Base-by-base conservation (phyloP, 495 filamentous ascomycete species). In the Talaromyces thailandensis region DNA sequence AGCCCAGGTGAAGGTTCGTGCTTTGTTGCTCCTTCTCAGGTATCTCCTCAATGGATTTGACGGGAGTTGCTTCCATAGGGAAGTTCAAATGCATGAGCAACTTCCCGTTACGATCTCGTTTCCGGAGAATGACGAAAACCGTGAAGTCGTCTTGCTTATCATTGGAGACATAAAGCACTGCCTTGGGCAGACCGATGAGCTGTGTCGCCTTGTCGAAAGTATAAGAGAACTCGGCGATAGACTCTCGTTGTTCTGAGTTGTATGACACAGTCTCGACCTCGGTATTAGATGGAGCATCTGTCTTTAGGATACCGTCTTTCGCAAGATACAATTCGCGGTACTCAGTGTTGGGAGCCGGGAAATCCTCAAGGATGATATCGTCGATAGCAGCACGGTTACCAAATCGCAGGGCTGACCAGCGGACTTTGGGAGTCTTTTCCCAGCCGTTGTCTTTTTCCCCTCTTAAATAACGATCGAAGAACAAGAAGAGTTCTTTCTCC, bases 381-480 rank as follows among this genome's bases (percentile, higher is more conserved):
- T 68, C 62, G 23, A 69, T 66, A 1, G 66, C 61, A 12, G 65
- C 66, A 9, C 57, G 60, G 29, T 72, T 64, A 4, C 67, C 70
- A 28, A 71, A 73, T 56, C 65, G 66, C 43, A 75, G 58, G 0
- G 66, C 52, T 0, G 71, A 64, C 66, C 66, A 65, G 7, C 75
- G 74, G 0, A 77, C 73, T 43, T 68, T 68, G 1, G 76, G 75
- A 0, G 76, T 77, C 24, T 68, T 58, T 31, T 78, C 75, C 75
- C 75, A 80, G 18, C 66, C 74, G 55, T 79, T 80, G 8, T 73
- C 53, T 4, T 69, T 64, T 0, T 40, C n/a, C 2, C 70, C 73
- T 26, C 72, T 73, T 26, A 77, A 59, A 43, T 75, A 80, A 4
- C 63, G 68, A 56, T 77, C 75, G 58, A 78, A 79, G 66, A 76